Evolutionary conservation across 2,329 filamentous ascomycete species (phyloP), one percentile per base, ranked within the genome.

Genomic region (Didymella arachidicola): DNA sequence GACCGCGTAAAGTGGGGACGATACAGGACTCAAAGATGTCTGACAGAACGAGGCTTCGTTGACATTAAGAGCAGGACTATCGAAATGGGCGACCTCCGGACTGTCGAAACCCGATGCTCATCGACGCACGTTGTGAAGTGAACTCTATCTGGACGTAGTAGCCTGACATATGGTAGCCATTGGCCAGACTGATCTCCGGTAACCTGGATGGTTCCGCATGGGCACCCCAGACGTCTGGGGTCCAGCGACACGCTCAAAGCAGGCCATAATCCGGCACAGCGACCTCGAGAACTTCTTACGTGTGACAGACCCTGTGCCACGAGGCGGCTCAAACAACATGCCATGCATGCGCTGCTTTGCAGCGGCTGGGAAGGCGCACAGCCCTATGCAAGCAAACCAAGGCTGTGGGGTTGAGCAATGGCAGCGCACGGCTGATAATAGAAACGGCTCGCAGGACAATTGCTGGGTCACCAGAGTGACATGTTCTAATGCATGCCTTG

Each of bases 201-300:
- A 49, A 65, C 61, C 39, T 64, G 57, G 53, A 62, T 60, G 36
- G 58, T 65, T 67, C 56, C 56, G 53, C 44, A 52, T 57, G 45
- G 56, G 42, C 34, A 62, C 46, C 60, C 66, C 64, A 72, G 64
- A 70, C 66, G 60, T 62, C 60, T 59, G 29, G 59, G 38, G 68
- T 74, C 42, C 55, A 65, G 52, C 49, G 47, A 61, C 43, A 57
- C 34, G 60, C 18, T 47, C 22, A 44, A 54, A 19, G 45, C 38
- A 41, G 61, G 45, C 25, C 10, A 56, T 64, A 47, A 46, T 58
- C 67, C 62, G 58, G 49, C 50, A 61, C 27, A 19, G 22, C 38
- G 49, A 50, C 59, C 38, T 41, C 34, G n/a, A 32, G 19, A 36
- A 42, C 16, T 27, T 39, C 58, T 46, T 26, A 36, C 50, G 44